Evolutionary conservation across 2,329 filamentous ascomycete species (phyloP).

Genomic region (Cordyceps pruinosa): DNA sequence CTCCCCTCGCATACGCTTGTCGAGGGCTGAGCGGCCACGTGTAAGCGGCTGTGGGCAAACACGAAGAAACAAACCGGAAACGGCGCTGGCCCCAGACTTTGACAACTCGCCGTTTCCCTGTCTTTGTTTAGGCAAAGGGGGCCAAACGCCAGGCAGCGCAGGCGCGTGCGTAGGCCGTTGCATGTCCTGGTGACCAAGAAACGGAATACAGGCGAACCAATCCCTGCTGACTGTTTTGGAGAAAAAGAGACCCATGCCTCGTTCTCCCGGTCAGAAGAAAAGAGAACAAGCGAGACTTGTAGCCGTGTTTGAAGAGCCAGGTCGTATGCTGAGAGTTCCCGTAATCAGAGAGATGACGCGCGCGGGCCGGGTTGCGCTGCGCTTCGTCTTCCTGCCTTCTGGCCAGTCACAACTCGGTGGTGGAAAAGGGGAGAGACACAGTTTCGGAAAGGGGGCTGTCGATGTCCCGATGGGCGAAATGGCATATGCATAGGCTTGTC

Average conservation of each 20-base stretch:
- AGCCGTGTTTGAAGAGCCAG: no score
- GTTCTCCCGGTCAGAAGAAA: no score
- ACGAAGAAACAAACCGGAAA: background rate
- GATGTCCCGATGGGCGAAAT: background rate
- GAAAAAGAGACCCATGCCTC: no score
- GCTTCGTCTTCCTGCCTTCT: background rate
- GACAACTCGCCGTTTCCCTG: no score
- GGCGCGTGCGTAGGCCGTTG: background rate
- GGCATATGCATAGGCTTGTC: no score
- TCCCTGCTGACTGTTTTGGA: background rate
- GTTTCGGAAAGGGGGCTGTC: background rate
- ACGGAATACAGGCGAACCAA: background rate
- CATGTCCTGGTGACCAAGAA: slow-evolving; percentile 5
- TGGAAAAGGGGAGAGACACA: background rate
- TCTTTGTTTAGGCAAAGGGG: background rate
- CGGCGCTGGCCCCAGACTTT: no score
- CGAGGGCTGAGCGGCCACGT: no score
- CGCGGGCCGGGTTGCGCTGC: no score
- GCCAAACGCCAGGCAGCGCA: background rate
- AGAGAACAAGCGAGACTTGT: no score
- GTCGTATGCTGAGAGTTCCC: no score
- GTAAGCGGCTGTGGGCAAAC: background rate
- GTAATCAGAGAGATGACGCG: no score
- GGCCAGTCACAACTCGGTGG: background rate
- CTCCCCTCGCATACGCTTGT: no score